Base-by-base conservation (phyloP, 1,139 yeast genomes). In the Protomyces pachydermus region DNA sequence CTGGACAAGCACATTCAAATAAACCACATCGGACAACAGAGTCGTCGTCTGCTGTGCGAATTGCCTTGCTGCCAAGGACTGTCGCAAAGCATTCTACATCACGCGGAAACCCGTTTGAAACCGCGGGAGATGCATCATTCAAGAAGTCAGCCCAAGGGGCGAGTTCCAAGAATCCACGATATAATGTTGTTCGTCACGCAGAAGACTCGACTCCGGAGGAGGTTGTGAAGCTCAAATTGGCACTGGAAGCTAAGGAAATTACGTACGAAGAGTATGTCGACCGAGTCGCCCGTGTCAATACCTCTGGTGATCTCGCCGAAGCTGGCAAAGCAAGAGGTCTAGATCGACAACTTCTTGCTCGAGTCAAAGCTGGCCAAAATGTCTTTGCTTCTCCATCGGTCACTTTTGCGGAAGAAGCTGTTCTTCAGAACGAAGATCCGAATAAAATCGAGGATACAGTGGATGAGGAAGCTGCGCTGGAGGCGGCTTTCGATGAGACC, bases 271-370 rank as follows among this genome's bases (percentile, higher is more conserved):
- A 64, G n/a, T 65, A 64, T 45, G 55, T 64, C 23, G 53, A 38
- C 16, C 52, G 16, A 18, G 53, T 42, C 23, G 60, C 39, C 37
- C 34, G 57, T 4, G 46, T 56, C 10, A 61, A 58, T 8, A 23
- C 38, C n/a, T 54, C 65, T 10, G 67, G 67, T 8, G 60, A 60
- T 18, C 28, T 65, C 23, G 55, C 20, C 1, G 53, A 51, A 9
- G 45, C 66, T 2, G 63, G 65, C 8, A 28, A 54, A 18, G 67
- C 65, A 5, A 57, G 66, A 2, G 67, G 67, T 5, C 54, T 65
- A 8, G 67, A 65, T 23, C 34, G 65, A 25, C 57, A 48, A 18
- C 60, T 65, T 16, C 50, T 65, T 14, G 65, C 46, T 10, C 60
- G 58, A 4, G 65, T 64, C n/a, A 32, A 56, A 4, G 61, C 56